phyloP scores from a whole-genome alignment of 2,329 filamentous ascomycete species.

The Sarocladium brachiariae region DNA sequence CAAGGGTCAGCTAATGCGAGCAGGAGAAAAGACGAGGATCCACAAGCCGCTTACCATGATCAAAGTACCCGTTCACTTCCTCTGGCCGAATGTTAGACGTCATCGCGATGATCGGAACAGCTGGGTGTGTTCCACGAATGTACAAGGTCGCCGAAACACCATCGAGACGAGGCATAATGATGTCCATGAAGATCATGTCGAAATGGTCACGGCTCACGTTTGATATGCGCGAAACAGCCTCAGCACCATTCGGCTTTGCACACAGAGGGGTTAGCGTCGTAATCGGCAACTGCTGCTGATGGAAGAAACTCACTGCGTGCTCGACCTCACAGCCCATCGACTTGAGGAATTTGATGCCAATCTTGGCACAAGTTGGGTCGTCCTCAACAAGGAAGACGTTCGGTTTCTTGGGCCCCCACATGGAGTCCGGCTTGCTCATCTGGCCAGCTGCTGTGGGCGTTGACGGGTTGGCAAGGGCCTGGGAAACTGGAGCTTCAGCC shows the following conservation, averaged over 20 bases:
- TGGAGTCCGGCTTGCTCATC: conserved; percentile 30
- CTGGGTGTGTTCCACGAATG: conserved; percentile 78
- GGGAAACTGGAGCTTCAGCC: conserved; percentile 22
- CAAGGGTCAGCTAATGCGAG: conserved; percentile 11
- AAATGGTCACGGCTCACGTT: conserved; percentile 40
- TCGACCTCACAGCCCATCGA: conserved; percentile 62
- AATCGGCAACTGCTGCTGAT: neutral
- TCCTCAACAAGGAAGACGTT: conserved; percentile 88
- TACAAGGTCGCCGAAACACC: conserved; percentile 91
- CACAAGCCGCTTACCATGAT: conserved; percentile 63
- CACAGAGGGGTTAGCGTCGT: conserved; percentile 13
- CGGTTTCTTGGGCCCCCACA: conserved; percentile 59
- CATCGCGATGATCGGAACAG: conserved; percentile 92
- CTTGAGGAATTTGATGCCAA: conserved; percentile 60
- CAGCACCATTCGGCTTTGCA: conserved; percentile 63
- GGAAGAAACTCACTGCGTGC: conserved; percentile 48
- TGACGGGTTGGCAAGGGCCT: conserved; percentile 14
- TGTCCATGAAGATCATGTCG: conserved; percentile 77
- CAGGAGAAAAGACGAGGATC: neutral
- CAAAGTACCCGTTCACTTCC: conserved; percentile 95
- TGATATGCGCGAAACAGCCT: conserved; percentile 81
- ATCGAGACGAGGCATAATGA: conserved; percentile 95
- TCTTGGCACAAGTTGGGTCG: conserved; percentile 59
- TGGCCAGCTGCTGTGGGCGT: conserved; percentile 19
- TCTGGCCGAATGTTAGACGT: conserved; percentile 96